These are phyloP conservation scores for Botryotinia globosa DNA, from an alignment of 2,329 filamentous ascomycete genomes.

Conservation along the genomic window DNA sequence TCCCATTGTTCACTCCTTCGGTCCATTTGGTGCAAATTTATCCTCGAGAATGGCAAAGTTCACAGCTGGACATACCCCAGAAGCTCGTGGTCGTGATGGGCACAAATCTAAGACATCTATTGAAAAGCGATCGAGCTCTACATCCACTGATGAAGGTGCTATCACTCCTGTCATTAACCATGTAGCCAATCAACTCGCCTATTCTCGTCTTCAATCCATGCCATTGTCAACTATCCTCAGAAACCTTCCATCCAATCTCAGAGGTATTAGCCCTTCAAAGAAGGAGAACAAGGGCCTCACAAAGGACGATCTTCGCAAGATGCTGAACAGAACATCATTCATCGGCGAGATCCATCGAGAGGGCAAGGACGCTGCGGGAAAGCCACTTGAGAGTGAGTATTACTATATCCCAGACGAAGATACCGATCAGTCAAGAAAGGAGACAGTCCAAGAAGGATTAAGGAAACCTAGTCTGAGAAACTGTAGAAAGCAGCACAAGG, in stretches of 20 bases:
- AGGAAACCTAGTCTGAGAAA: conserved; percentile 84
- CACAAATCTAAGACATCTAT: conserved; percentile 28
- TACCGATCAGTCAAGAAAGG: conserved; percentile 70
- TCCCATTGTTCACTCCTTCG: conserved; percentile 87
- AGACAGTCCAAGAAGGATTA: conserved; percentile 80
- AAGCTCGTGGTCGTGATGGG: conserved; percentile 37
- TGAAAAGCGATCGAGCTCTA: conserved; percentile 31
- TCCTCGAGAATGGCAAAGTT: conserved; percentile 80
- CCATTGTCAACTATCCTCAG: conserved; percentile 86
- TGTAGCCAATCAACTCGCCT: conserved; percentile 91
- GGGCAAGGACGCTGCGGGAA: conserved; percentile 94
- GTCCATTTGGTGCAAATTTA: conserved; percentile 82
- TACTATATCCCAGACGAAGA: conserved; percentile 93
- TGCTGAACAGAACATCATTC: conserved; percentile 73
- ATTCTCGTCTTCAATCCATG: conserved; percentile 86
- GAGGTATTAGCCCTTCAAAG: conserved; percentile 39
- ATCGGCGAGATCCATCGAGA: conserved; percentile 85
- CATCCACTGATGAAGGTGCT: conserved; percentile 42
- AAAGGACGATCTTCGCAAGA: conserved; percentile 61
- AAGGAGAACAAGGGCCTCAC: conserved; percentile 48
- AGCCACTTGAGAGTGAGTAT: conserved; percentile 90
- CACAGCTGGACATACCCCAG: conserved; percentile 61
- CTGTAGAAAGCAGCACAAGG: conserved; percentile 97
- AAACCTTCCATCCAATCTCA: conserved; percentile 71
- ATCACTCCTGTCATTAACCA: conserved; percentile 66